Conservation (phyloP, 148 eudicot species). For the Talinum fruticosum region DNA sequence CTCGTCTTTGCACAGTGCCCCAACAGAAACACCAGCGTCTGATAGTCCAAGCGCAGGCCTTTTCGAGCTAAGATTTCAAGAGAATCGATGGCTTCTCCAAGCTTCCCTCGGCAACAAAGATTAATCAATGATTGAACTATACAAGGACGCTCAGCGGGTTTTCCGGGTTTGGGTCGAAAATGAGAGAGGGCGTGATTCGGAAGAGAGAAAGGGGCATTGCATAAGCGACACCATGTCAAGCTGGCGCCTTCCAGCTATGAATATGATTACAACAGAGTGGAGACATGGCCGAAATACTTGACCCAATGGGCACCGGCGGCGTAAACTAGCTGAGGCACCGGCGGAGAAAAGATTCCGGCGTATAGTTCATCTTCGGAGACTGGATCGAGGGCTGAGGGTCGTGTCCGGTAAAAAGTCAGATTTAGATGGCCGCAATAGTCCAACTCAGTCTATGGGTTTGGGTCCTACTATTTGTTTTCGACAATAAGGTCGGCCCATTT, state of each 20-base stretch:
- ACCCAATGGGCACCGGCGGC: conserved; percentile 12
- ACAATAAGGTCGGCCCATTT: conserved; percentile 2
- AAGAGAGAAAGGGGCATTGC: conserved; percentile 47
- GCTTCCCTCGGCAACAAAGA: conserved; percentile 51
- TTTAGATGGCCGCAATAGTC: neutral
- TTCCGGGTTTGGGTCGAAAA: conserved; percentile 15
- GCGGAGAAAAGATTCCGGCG: neutral
- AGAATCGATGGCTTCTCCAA: conserved; percentile 51
- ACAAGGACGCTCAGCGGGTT: conserved; percentile 30
- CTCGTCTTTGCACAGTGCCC: conserved; percentile 44
- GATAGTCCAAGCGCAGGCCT: conserved; percentile 53
- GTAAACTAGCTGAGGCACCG: neutral
- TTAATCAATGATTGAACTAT: conserved; percentile 40
- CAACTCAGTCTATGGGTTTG: neutral
- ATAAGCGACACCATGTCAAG: conserved; percentile 47
- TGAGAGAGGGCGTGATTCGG: conserved; percentile 26
- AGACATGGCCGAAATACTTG: conserved; percentile 9
- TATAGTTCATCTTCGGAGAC: neutral
- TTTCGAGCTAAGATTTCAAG: conserved; percentile 33
- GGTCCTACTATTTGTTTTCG: neutral
- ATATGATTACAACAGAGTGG: neutral
- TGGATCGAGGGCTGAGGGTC: conserved; percentile 4
- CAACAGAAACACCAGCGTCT: conserved; percentile 44
- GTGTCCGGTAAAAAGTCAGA: neutral
- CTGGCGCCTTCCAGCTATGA: neutral